Conservation (phyloP, 495 filamentous ascomycete genomes). For the Niebla homalea region DNA sequence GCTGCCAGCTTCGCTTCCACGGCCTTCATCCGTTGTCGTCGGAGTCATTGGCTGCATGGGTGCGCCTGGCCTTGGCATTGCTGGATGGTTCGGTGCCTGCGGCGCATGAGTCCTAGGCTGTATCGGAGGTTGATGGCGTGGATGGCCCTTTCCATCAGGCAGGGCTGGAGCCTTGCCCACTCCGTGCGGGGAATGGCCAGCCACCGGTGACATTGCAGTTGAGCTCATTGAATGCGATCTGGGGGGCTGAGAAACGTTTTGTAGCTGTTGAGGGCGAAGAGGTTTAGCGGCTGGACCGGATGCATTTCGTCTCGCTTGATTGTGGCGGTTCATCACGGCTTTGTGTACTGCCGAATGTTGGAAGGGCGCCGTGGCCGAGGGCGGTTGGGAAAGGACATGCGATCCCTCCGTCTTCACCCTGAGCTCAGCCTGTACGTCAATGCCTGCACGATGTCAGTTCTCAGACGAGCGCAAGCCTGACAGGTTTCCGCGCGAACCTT, state of each 20-base stretch:
- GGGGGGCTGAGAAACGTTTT: not conserved
- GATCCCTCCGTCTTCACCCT: constrained; percentile 73
- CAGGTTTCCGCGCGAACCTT: constrained; percentile 42
- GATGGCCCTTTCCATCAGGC: constrained; percentile 43
- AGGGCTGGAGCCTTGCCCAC: constrained; percentile 57
- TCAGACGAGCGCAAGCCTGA: not conserved
- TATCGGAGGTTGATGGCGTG: constrained; percentile 36
- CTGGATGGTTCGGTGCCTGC: constrained; percentile 17
- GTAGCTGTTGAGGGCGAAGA: constrained; percentile 4
- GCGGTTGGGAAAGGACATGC: constrained; percentile 47
- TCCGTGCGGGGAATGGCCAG: constrained; percentile 57
- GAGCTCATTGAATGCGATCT: constrained; percentile 32
- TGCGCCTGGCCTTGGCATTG: constrained; percentile 10
- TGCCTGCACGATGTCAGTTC: constrained; percentile 41
- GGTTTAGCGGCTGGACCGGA: constrained; percentile 48
- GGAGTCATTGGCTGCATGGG: constrained; percentile 13
- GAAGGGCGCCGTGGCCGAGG: constrained; percentile 44
- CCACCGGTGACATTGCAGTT: constrained; percentile 62
- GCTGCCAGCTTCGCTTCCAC: constrained; percentile 11
- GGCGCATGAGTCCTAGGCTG: constrained; percentile 15
- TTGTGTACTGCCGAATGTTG: constrained; percentile 58
- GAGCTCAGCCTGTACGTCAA: constrained; percentile 94
- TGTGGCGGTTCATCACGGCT: constrained; percentile 56
- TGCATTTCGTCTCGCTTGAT: constrained; percentile 52
- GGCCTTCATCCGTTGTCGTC: constrained; percentile 9